These are phyloP conservation scores for Aspergillus sergii DNA, from an alignment of 2,329 filamentous ascomycete species.

Conservation along the genomic window DNA sequence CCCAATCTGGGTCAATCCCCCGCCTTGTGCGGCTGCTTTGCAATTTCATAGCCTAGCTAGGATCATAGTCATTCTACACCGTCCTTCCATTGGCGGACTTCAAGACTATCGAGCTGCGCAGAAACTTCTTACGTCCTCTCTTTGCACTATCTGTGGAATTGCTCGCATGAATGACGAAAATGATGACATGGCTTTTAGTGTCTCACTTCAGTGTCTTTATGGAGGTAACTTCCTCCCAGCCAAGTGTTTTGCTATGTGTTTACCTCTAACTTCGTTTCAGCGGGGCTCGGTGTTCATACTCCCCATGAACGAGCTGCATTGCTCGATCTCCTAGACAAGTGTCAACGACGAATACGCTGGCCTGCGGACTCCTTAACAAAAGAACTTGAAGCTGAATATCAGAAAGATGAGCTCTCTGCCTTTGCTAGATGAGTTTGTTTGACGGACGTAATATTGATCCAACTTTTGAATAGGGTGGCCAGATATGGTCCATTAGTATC, in stretches of 20 bases:
- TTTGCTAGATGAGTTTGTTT: slow-evolving; percentile 10
- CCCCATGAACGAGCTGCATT: slow-evolving; percentile 26
- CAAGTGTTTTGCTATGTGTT: neutral
- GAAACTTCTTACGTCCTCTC: slow-evolving; percentile 22
- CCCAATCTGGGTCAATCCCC: slow-evolving; percentile 56
- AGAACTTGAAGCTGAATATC: slow-evolving; percentile 29
- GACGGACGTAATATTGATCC: neutral
- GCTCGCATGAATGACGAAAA: slow-evolving; percentile 24
- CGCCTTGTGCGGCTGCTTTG: slow-evolving; percentile 51
- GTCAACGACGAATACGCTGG: slow-evolving; percentile 26
- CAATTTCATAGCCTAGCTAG: slow-evolving; percentile 57
- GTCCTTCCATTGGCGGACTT: slow-evolving; percentile 54
- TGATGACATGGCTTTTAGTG: slow-evolving; percentile 24
- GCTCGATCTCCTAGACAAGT: slow-evolving; percentile 25
- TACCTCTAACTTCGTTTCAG: slow-evolving; percentile 10
- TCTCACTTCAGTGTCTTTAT: slow-evolving; percentile 30
- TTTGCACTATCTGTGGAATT: slow-evolving; percentile 32
- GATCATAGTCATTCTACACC: slow-evolving; percentile 56
- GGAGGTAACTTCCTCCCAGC: slow-evolving; percentile 21
- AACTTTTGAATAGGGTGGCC: neutral
- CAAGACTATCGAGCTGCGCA: slow-evolving; percentile 45
- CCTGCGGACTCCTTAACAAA: slow-evolving; percentile 24
- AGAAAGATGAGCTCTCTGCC: slow-evolving; percentile 23
- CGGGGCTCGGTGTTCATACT: slow-evolving; percentile 28
- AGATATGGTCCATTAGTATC: neutral